Base-by-base conservation (phyloP, 2,329 filamentous ascomycete species). In the Penicillium sp. region DNA sequence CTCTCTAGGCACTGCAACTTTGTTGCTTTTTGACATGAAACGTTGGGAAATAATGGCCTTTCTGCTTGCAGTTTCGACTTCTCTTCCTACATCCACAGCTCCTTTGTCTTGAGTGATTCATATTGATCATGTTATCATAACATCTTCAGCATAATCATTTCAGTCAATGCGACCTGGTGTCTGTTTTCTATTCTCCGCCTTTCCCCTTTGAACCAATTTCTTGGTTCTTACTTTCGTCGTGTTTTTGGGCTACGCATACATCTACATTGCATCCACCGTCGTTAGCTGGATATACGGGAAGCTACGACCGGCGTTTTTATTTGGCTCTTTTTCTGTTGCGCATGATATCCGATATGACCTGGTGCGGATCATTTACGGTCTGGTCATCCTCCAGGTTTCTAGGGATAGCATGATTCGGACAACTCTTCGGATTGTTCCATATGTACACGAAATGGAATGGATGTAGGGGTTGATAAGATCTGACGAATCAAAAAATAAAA, bases 211-310 rank as follows among this genome's bases (percentile, higher is more conserved):
- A 14, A 27, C 14, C 4, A 10, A 4, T 23, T 35, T 31, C 19
- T 3, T n/a, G n/a, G n/a, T n/a, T n/a, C n/a, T n/a, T n/a, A n/a
- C n/a, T n/a, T n/a, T n/a, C n/a, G n/a, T n/a, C n/a, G n/a, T n/a
- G n/a, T n/a, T n/a, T n/a, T 16, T 31, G 23, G 15, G 29, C 26
- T 34, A 32, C 43, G 15, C 41, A 19, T 28, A 36, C 16, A 36
- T 11, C 31, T 28, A 35, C 29, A 31, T 35, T 43, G 44, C 39
- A 43, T 43, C 21, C 19, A 25, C 31, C n/a, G 30, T 40, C 29
- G 14, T 31, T 19, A 18, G 49, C 51, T 43, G 27, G 40, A 45
- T 47, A 52, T 16, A 52, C 35, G 49, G 27, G 36, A 43, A 41
- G 42, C 41, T 37, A 39, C 25, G 41, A 31, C 37, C 27, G 39